Evolutionary conservation across 257 asterid species (phyloP), one percentile per base, ranked within the genome.

Genomic region (Solanum arcanum): DNA sequence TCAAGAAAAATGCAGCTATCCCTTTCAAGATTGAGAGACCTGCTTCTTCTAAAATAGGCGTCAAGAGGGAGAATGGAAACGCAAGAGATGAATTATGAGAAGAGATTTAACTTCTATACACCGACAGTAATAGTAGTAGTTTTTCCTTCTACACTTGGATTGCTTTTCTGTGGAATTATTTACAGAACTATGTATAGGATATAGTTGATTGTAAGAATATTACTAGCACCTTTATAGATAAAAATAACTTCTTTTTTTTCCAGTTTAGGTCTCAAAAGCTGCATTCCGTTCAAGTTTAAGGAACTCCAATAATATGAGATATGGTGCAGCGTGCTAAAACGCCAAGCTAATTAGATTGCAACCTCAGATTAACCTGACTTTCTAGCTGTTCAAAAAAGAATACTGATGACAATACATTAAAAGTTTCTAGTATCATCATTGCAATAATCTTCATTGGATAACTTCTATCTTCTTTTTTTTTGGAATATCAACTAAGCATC

Each of bases 21-120:
- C 98, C 98, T 47, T 94, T 95, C 93, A 95, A 94, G 95, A 95
- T 95, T 64, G 93, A 91, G 87, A 94, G 93, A 77, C 93, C 96
- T 77, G 86, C 80, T 86, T 88, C 92, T 5, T 60, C 91, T 73
- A 82, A 88, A 88, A 89, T 91, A 90, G 91, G 44, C 83, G 46
- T 41, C n/a, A 69, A 87, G 86, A 87, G 88, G 91, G 81, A 90
- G 87, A 15, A 59, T 11, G 84, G 80, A 13, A 93, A 90, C 18
- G 87, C 33, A 84, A 95, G 93, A 88, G 99, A 97, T 88, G 98
- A 97, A 90, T 94, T 97, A 86, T 95, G 91, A 94, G 60, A 27
- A 39, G 23, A 59, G 59, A 46, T 69, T 56, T 29, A 31, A 46
- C 82, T 37, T 25, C 23, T 77, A 44, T 14, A 44, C 62, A 25